These are phyloP conservation scores for Jaapia argillacea DNA, from an alignment of 768 basidiomycete genomes.

Conservation along the genomic window DNA sequence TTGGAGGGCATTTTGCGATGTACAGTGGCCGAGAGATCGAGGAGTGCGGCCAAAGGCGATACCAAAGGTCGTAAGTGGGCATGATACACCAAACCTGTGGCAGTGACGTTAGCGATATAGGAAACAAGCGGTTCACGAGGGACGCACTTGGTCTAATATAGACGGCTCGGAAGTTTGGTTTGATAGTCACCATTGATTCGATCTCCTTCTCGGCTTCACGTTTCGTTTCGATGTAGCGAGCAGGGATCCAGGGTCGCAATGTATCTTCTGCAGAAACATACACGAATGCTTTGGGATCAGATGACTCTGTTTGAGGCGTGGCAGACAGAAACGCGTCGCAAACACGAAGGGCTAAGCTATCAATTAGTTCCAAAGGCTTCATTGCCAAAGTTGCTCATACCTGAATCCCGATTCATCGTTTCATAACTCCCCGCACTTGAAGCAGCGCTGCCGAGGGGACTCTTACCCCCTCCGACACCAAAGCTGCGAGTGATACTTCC, in stretches of 20 bases:
- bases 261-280: slow-evolving; percentile 95
- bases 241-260: slow-evolving; percentile 77
- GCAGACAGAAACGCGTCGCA: slow-evolving; percentile 66
- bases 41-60: slow-evolving; percentile 72
- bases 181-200: slow-evolving; percentile 33
- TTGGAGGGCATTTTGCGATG: slow-evolving; percentile 48
- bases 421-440: slow-evolving; percentile 52
- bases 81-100: slow-evolving; percentile 87
- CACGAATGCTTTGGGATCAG: slow-evolving; percentile 59
- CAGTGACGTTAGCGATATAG: background rate
- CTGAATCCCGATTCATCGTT: slow-evolving; percentile 79
- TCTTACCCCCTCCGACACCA: slow-evolving; percentile 22
- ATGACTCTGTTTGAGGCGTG: slow-evolving; percentile 16
- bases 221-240: slow-evolving; percentile 89
- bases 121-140: background rate
- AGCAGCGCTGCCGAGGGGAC: slow-evolving; percentile 47
- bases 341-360: slow-evolving; percentile 54
- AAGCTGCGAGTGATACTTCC: slow-evolving; percentile 34
- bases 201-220: slow-evolving; percentile 79
- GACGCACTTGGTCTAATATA: slow-evolving; percentile 84
- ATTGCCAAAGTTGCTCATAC: slow-evolving; percentile 33
- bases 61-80: slow-evolving; percentile 87
- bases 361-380: slow-evolving; percentile 7
- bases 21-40: slow-evolving; percentile 71
- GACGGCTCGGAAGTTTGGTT: slow-evolving; percentile 51